Evolutionary conservation across 1,284 basidiomycete genomes (phyloP), one percentile per base, ranked within the genome.

Genomic region (Paramarasmius palmivorus): DNA sequence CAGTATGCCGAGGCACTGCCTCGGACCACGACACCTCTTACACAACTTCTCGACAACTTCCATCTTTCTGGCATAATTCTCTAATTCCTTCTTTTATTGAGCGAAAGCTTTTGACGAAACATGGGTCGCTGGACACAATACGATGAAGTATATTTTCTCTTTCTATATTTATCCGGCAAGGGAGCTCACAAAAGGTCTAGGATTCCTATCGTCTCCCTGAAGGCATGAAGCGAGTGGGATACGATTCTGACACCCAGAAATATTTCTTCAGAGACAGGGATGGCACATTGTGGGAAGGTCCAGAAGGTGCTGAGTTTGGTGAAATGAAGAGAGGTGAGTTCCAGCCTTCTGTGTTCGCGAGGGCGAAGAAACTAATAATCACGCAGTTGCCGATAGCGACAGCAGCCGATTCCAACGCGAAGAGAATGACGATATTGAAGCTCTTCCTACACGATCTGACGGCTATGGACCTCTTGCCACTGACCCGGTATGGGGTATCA

Each of bases 41-140:
- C 12, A 6, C 29, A n/a, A n/a, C 29, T 6, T 32, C 29, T 6
- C 29, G 29, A 32, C 29, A 6, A 32, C 29, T 32, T 32, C 6
- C 29, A 32, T 32, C 6, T 32, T 12, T 32, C 29, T 32, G 29
- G 12, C 29, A 6, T 6, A 32, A 32, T 12, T 6, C 29, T 12
- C n/a, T n/a, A n/a, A n/a, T n/a, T n/a, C n/a, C n/a, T n/a, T n/a
- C n/a, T n/a, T n/a, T n/a, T n/a, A n/a, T n/a, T n/a, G n/a, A n/a
- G n/a, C n/a, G n/a, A n/a, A n/a, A n/a, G n/a, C n/a, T n/a, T n/a
- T n/a, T n/a, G n/a, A 15, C 7, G 19, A 9, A 12, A 26, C 8
- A 46, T 46, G 44, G 44, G 44, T n/a, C 44, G 44, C 12, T 46
- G 44, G 44, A 46, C 44, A n/a, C 44, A 46, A 32, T 46, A 46